Evolutionary conservation across 441 rosid species (phyloP), one percentile per base, ranked within the genome.

Genomic region (Syzygium syzygioides): DNA sequence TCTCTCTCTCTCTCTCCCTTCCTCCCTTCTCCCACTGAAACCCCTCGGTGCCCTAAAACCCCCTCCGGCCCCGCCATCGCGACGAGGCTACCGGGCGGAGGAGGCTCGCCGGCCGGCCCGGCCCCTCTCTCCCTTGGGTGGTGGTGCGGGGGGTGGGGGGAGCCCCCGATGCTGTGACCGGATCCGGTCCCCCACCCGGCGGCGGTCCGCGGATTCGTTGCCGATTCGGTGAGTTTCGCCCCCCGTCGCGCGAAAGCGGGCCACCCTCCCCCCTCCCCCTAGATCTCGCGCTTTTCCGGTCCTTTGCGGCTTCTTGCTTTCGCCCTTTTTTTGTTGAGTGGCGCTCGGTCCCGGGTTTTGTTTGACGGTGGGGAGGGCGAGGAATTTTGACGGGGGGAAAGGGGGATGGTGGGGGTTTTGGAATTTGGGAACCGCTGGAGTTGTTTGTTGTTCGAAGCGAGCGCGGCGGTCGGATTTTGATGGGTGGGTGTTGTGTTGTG

Each of bases 41-140:
- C 23, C 52, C 83, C 17, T 71, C n/a, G 12, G 52, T 37, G 83
- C 83, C 83, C 66, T 56, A 56, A 85, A 53, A 26, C 86, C 86
- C 80, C 34, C 85, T 0, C 23, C 52, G 3, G 10, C 32, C 66
- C 62, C n/a, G 14, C 14, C n/a, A 62, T 87, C 59, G 84, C 66
- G 76, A 53, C 84, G 68, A 64, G 56, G 56, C 56, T 45, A 37
- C 50, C n/a, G 28, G 86, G 86, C 7, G 53, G 86, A 83, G 86
- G 89, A 57, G 89, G 89, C 89, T 88, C 37, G 37, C 30, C 89
- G 26, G 80, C 89, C 89, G 50, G 79, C 79, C 86, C 86, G 23
- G 85, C 32, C 14, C 20, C 83, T 30, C 68, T 79, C 32, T 9
- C 85, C 55, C 85, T 80, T 45, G 9, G 48, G 9, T 45, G 48